Percentiles rank a stretch among this genome's conserved stretches.
Evolutionary conservation across 148 eudicot genomes (phyloP).

Genomic region (Spergularia bocconei): DNA sequence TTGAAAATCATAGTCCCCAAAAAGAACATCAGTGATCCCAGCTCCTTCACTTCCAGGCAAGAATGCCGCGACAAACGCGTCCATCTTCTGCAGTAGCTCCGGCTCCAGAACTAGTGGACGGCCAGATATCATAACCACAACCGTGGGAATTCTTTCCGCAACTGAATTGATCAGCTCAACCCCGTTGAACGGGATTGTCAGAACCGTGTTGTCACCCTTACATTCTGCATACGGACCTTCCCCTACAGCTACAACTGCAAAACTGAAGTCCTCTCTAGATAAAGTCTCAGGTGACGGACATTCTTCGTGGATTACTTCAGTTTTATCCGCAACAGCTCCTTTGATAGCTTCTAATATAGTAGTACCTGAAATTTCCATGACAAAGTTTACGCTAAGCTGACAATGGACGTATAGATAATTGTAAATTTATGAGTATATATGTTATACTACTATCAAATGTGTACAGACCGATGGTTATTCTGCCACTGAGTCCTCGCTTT

Average conservation of each 20-base stretch:
- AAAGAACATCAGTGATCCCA: conserved; percentile 78
- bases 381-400: not conserved
- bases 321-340: conserved; percentile 47
- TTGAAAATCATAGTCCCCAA: conserved; percentile 74
- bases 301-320: conserved; percentile 63
- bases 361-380: conserved; percentile 45
- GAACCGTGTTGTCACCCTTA: conserved; percentile 65
- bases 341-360: conserved; percentile 77
- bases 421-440: too few relatives aligned
- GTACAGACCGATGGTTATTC: conserved; percentile 77
- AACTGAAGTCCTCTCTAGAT: conserved; percentile 46
- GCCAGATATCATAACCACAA: conserved; percentile 70
- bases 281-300: conserved; percentile 65
- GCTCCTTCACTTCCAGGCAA: conserved; percentile 90
- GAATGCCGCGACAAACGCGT: conserved; percentile 84
- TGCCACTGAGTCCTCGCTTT: conserved; percentile 76
- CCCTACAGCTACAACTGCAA: conserved; percentile 77
- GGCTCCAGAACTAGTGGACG: conserved; percentile 73
- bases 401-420: too few relatives aligned
- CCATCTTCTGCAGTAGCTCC: conserved; percentile 54
- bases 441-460: too few relatives aligned
- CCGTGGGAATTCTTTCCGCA: conserved; percentile 61
- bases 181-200: conserved; percentile 66
- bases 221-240: conserved; percentile 85
- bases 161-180: conserved; percentile 49